These are phyloP conservation scores for Cinnamomum chago DNA, from an alignment of 164 flowering plant species.

Conservation along the genomic window DNA sequence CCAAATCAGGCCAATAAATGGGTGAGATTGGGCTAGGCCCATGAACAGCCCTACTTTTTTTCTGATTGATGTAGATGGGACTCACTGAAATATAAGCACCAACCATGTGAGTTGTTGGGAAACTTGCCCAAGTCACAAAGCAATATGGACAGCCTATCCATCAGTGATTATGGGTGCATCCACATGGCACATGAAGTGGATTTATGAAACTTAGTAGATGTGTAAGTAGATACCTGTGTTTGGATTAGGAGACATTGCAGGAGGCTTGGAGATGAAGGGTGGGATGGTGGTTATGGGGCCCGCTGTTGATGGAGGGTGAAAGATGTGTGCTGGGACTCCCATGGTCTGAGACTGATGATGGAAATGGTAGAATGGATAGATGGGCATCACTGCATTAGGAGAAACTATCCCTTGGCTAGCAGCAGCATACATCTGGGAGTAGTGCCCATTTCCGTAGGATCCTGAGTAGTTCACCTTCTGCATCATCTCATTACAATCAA, in stretches of 20 bases:
- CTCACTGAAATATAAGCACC: neutral
- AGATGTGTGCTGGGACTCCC: conserved; percentile 68
- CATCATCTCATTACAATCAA: conserved; percentile 1
- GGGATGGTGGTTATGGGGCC: conserved; percentile 52
- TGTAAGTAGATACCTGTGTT: conserved; percentile 35
- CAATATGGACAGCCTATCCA: neutral
- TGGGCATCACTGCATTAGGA: conserved; percentile 62
- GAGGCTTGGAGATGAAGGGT: conserved; percentile 61
- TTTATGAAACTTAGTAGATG: neutral
- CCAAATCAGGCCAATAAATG: no score
- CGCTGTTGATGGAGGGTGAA: conserved; percentile 36
- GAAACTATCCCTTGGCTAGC: conserved; percentile 47
- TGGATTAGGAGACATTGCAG: conserved; percentile 42
- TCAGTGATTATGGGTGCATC: no score
- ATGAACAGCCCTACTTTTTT: no score
- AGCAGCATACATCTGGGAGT: conserved; percentile 60
- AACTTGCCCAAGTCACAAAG: no score
- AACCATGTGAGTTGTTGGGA: neutral
- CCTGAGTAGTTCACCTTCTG: conserved; percentile 60
- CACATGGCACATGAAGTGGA: neutral
- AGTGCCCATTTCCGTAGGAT: conserved; percentile 65
- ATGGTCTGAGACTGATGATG: conserved; percentile 55
- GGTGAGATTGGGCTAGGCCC: no score
- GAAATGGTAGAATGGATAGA: conserved; percentile 67
- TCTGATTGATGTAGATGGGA: neutral